Evolutionary conservation across 257 asterid genomes (phyloP).

Genomic region (Orobanche coerulescens): DNA sequence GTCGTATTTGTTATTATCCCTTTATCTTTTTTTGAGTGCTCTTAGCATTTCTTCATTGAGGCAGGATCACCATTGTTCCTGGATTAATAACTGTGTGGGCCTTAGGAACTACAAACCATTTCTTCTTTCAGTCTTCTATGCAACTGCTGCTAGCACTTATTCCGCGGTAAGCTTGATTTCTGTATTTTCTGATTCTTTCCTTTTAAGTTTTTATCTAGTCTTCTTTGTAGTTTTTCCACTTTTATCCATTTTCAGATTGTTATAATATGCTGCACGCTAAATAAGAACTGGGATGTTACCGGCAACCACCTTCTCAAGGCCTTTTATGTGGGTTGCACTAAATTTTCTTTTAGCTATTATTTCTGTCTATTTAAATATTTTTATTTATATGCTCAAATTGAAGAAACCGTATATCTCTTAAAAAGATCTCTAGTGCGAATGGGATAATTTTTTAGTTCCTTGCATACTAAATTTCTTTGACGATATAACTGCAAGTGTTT

Average conservation of each 20-base stretch:
- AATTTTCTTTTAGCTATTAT: background rate
- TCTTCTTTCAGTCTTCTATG: conserved; percentile 60
- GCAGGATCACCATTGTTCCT: conserved; percentile 94
- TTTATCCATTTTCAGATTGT: conserved; percentile 39
- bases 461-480: background rate
- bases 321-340: conserved; percentile 51
- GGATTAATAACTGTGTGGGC: conserved; percentile 96
- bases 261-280: conserved; percentile 32
- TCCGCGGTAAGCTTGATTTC: conserved; percentile 47
- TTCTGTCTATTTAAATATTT: background rate
- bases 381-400: background rate
- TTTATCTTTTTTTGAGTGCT: background rate
- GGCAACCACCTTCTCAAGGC: conserved; percentile 31
- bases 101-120: conserved; percentile 74
- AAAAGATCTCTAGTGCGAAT: no score
- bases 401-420: no score
- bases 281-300: conserved; percentile 40
- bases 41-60: background rate
- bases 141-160: conserved; percentile 50
- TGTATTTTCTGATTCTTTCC: conserved; percentile 2
- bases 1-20: background rate
- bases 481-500: background rate
- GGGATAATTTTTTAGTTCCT: background rate
- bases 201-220: conserved; percentile 6
- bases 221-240: background rate